Percentiles rank a stretch among this genome's conserved stretches.
phyloP scores from a whole-genome alignment of 805 yeast species.

The Monosporozyma siamensis region DNA sequence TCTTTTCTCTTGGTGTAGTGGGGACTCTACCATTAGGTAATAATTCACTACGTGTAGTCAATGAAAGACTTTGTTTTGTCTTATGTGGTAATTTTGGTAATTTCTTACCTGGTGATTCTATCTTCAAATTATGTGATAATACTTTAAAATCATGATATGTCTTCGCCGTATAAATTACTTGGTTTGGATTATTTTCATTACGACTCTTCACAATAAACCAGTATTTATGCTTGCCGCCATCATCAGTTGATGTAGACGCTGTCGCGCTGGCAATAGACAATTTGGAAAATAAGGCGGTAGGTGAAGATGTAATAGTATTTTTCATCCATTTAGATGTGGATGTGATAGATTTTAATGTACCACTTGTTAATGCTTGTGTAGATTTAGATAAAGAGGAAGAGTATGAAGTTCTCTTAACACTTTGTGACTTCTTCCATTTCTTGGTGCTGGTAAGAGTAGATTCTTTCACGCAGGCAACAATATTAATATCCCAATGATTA shows the following conservation, averaged over 20 bases:
- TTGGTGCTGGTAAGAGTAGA: slow-evolving; percentile 12
- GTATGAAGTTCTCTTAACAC: background rate
- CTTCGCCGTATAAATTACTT: slow-evolving; percentile 42
- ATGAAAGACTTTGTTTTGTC: slow-evolving; percentile 33
- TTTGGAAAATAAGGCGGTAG: slow-evolving; percentile 22
- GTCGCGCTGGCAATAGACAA: slow-evolving; percentile 15
- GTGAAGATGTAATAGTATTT: slow-evolving; percentile 15
- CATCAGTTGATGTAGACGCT: background rate
- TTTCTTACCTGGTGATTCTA: slow-evolving; percentile 59
- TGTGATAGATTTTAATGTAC: slow-evolving; percentile 6
- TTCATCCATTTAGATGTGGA: slow-evolving; percentile 26
- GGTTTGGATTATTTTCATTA: slow-evolving; percentile 24
- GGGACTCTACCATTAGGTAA: slow-evolving; percentile 4
- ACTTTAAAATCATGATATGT: slow-evolving; percentile 60
- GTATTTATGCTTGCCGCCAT: slow-evolving; percentile 16
- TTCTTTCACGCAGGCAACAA: slow-evolving; percentile 48
- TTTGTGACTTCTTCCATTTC: slow-evolving; percentile 5
- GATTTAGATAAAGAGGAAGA: slow-evolving; percentile 1
- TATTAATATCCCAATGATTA: slow-evolving; percentile 56
- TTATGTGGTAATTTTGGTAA: slow-evolving; percentile 52
- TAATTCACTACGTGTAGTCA: slow-evolving; percentile 8
- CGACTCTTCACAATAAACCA: slow-evolving; percentile 43
- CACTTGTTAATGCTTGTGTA: background rate
- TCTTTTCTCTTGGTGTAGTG: slow-evolving; percentile 14
- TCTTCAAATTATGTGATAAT: slow-evolving; percentile 44